Conservation (phyloP, 2,329 filamentous ascomycete genomes). For the Epichloe sp. region DNA sequence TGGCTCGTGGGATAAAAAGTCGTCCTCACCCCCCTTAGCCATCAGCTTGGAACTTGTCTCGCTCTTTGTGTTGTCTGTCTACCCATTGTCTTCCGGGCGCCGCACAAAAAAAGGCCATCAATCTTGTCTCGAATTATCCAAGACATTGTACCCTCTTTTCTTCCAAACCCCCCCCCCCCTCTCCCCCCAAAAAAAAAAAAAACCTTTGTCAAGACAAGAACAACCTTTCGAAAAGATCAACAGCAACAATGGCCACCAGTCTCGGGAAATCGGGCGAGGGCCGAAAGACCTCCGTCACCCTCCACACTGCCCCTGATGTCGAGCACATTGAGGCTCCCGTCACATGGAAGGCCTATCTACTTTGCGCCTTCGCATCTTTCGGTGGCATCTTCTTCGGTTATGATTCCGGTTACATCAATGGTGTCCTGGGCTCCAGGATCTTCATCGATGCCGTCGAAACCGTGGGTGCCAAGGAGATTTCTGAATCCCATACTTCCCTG, state of each 20-base stretch:
- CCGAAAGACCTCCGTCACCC: slow-evolving; percentile 17
- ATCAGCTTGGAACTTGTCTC: not conserved
- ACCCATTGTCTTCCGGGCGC: slow-evolving; percentile 3
- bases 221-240: not conserved
- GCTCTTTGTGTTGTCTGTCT: slow-evolving; percentile 1
- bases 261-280: slow-evolving; percentile 10
- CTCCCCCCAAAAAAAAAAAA: too few relatives aligned
- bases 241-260: slow-evolving; percentile 1
- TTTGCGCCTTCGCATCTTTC: slow-evolving; percentile 59
- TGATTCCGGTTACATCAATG: slow-evolving; percentile 65
- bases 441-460: slow-evolving; percentile 42
- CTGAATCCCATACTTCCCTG: slow-evolving; percentile 34
- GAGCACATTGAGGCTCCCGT: slow-evolving; percentile 53
- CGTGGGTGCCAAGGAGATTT: slow-evolving; percentile 19
- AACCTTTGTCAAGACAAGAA: not conserved
- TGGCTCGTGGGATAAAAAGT: slow-evolving; percentile 6
- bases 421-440: slow-evolving; percentile 38
- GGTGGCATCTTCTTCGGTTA: slow-evolving; percentile 69
- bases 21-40: slow-evolving; percentile 1
- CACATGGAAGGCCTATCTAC: slow-evolving; percentile 54
- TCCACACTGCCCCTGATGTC: slow-evolving; percentile 36
- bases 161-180: not conserved
- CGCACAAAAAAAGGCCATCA: not conserved
- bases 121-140: slow-evolving; percentile 1
- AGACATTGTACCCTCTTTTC: not conserved